A percentile compares a stretch with the other conserved stretches of the same genome.
Evolutionary conservation across 1,284 basidiomycete species (phyloP).

Genomic region (Volvariella surrecta): DNA sequence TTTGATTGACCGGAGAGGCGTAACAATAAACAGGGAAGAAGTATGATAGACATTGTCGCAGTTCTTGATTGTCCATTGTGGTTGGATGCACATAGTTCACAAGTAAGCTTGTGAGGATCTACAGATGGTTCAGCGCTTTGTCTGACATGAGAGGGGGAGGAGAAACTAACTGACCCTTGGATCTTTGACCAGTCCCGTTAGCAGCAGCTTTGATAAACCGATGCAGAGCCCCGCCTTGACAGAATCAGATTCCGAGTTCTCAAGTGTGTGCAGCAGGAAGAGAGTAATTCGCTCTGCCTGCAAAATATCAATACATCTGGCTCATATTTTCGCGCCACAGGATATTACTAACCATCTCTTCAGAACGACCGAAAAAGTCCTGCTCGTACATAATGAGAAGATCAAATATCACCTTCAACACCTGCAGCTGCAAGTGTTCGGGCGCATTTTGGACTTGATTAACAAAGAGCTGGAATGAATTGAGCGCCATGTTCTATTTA

Average conservation of each 20-base stretch:
- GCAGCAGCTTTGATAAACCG: slow-evolving; percentile 85
- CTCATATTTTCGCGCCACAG: slow-evolving; percentile 2
- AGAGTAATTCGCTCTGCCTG: slow-evolving; percentile 67
- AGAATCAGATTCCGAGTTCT: slow-evolving; percentile 66
- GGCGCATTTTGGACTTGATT: slow-evolving; percentile 77
- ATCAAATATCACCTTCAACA: slow-evolving; percentile 87
- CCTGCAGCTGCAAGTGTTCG: slow-evolving; percentile 71
- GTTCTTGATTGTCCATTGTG: slow-evolving; percentile 77
- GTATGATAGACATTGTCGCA: slow-evolving; percentile 91
- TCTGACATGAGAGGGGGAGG: not conserved
- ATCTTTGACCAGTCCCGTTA: slow-evolving; percentile 78
- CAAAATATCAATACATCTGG: slow-evolving; percentile 1
- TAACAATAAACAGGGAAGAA: slow-evolving; percentile 95
- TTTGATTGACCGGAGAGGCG: slow-evolving; percentile 76
- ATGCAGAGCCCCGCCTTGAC: slow-evolving; percentile 78
- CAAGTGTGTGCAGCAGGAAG: slow-evolving; percentile 71
- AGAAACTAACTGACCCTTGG: slow-evolving; percentile 42
- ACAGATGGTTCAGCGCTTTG: slow-evolving; percentile 3
- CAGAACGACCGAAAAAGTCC: slow-evolving; percentile 56
- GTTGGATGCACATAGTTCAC: slow-evolving; percentile 85
- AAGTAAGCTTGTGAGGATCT: slow-evolving; percentile 78
- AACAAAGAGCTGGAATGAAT: slow-evolving; percentile 88
- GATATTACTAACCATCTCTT: slow-evolving; percentile 35
- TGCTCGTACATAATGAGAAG: slow-evolving; percentile 85
- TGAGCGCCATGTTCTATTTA: slow-evolving; percentile 76